Evolutionary conservation across 768 basidiomycete species (phyloP).

Genomic region (Hericium coralloides): DNA sequence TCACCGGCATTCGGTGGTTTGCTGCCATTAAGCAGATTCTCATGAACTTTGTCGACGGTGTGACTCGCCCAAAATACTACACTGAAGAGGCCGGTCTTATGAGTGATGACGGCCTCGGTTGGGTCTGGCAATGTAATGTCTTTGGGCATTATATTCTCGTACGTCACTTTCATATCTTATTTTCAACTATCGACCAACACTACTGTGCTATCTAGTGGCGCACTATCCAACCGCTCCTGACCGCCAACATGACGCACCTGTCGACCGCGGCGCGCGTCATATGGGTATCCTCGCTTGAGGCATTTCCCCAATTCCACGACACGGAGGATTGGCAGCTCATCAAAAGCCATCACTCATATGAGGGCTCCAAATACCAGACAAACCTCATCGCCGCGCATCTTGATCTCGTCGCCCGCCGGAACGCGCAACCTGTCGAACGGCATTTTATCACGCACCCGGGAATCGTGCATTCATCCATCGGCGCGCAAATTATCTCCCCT

Average conservation of each 20-base stretch:
- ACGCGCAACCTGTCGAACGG: slow-evolving; percentile 24
- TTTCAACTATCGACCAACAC: not conserved
- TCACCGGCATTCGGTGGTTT: slow-evolving; percentile 43
- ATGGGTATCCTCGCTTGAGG: slow-evolving; percentile 74
- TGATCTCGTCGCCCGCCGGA: slow-evolving; percentile 33
- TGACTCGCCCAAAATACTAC: slow-evolving; percentile 50
- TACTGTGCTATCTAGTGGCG: slow-evolving; percentile 43
- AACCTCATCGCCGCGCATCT: slow-evolving; percentile 55
- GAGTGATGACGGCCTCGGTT: slow-evolving; percentile 65
- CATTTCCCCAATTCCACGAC: slow-evolving; percentile 44
- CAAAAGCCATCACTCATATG: slow-evolving; percentile 54
- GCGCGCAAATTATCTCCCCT: slow-evolving; percentile 34
- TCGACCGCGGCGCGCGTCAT: slow-evolving; percentile 49
- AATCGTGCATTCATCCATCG: slow-evolving; percentile 57
- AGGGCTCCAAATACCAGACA: slow-evolving; percentile 68
- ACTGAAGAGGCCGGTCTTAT: slow-evolving; percentile 48
- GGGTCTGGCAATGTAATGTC: slow-evolving; percentile 79
- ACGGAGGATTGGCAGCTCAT: slow-evolving; percentile 65
- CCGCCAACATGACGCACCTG: slow-evolving; percentile 27
- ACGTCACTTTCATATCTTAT: slow-evolving; percentile 19
- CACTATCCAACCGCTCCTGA: slow-evolving; percentile 43
- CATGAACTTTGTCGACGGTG: slow-evolving; percentile 24
- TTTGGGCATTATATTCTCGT: slow-evolving; percentile 78
- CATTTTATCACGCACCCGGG: slow-evolving; percentile 68
- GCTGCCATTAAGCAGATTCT: slow-evolving; percentile 38